A percentile compares a stretch with the other conserved stretches of the same genome.
These are phyloP conservation scores for Dendrobium huoshanense DNA, from an alignment of 106 monocot genomes.

Conservation along the genomic window DNA sequence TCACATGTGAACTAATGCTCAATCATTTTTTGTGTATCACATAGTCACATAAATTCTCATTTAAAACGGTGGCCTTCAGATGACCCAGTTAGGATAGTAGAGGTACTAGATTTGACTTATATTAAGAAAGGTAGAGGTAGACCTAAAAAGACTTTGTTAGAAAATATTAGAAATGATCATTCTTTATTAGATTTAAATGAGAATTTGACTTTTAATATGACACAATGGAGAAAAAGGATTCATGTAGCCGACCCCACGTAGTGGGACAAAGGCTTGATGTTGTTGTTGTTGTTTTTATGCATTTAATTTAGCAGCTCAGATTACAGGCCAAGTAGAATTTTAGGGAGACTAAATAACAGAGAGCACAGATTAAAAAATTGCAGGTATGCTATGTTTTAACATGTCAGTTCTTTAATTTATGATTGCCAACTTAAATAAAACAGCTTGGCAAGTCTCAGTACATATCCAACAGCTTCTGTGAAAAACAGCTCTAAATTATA, in stretches of 20 bases:
- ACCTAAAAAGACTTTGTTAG: no score
- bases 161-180: no score
- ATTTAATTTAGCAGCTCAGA: neutral
- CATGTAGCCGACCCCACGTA: no score
- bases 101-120: no score
- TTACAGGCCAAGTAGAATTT: neutral
- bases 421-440: neutral
- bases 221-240: no score
- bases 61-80: no score
- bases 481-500: neutral
- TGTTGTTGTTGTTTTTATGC: neutral
- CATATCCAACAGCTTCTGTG: neutral
- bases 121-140: no score
- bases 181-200: no score
- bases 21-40: neutral
- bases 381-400: neutral
- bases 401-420: neutral
- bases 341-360: neutral
- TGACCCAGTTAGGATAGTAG: no score
- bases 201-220: no score
- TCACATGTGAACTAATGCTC: neutral
- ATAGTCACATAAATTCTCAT: neutral
- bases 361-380: no score
- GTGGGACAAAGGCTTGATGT: no score
- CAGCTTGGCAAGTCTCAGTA: neutral